These are phyloP conservation scores for Postia placenta DNA, from an alignment of 768 basidiomycete genomes.

Conservation along the genomic window DNA sequence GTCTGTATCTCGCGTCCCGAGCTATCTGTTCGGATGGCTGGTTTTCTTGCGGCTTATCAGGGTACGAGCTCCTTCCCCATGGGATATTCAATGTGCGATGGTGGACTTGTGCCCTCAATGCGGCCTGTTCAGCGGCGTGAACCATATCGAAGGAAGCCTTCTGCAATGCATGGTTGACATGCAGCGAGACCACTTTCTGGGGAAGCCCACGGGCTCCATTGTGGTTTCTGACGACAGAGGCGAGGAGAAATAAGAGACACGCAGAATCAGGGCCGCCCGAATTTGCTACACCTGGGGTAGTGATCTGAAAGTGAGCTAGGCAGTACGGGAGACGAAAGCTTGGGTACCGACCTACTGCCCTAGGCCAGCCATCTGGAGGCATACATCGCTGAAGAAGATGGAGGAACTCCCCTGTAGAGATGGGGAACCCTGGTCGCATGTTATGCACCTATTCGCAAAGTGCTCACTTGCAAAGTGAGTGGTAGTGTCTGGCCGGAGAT, in stretches of 20 bases:
- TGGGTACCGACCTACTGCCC: slow-evolving; percentile 35
- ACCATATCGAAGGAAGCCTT: slow-evolving; percentile 52
- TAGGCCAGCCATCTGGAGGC: slow-evolving; percentile 46
- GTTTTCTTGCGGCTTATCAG: slow-evolving; percentile 34
- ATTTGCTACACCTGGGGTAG: slow-evolving; percentile 56
- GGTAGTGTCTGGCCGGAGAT: neutral
- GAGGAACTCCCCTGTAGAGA: slow-evolving; percentile 44
- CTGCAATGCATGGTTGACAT: slow-evolving; percentile 71
- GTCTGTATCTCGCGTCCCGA: slow-evolving; percentile 52
- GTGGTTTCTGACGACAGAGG: slow-evolving; percentile 31
- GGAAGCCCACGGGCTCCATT: slow-evolving; percentile 12
- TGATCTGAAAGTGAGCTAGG: neutral
- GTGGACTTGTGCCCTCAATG: slow-evolving; percentile 35
- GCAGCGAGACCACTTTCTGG: slow-evolving; percentile 43
- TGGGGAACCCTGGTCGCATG: slow-evolving; percentile 22
- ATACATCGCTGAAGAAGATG: slow-evolving; percentile 37
- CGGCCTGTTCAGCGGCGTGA: slow-evolving; percentile 34
- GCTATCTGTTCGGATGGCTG: slow-evolving; percentile 49
- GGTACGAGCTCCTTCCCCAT: slow-evolving; percentile 54
- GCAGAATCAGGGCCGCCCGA: slow-evolving; percentile 84
- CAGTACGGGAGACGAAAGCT: neutral
- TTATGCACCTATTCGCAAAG: neutral
- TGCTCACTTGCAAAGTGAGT: neutral
- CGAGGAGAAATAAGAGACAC: slow-evolving; percentile 66
- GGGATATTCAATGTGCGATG: slow-evolving; percentile 44